phyloP scores from a whole-genome alignment of 306 rosid genomes.

The Trifolium subterraneum region DNA sequence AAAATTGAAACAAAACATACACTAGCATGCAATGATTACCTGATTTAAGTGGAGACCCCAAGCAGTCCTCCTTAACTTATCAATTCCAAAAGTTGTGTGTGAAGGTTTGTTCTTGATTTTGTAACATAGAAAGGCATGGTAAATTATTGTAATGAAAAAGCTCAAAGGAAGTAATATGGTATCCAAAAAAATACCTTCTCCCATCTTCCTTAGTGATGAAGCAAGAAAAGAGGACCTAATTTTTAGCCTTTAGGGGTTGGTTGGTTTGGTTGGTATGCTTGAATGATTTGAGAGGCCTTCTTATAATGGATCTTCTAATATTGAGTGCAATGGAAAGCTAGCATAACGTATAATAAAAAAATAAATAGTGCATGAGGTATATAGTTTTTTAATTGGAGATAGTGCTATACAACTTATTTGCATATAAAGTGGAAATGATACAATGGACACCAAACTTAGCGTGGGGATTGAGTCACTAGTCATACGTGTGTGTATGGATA shows the following conservation, averaged over 20 bases:
- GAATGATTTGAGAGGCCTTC: constrained; percentile 22
- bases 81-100: constrained; percentile 61
- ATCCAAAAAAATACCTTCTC: constrained; percentile 55
- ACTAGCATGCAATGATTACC: constrained; percentile 42
- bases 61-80: constrained; percentile 52
- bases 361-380: constrained; percentile 33
- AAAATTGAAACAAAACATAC: background rate
- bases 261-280: constrained; percentile 7
- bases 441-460: constrained; percentile 51
- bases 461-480: constrained; percentile 46
- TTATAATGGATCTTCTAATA: constrained; percentile 31
- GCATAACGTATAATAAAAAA: constrained; percentile 16
- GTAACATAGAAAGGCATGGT: constrained; percentile 76
- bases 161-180: constrained; percentile 68
- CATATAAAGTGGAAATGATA: constrained; percentile 47
- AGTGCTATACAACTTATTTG: constrained; percentile 20
- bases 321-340: constrained; percentile 5
- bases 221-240: constrained; percentile 3
- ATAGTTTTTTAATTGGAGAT: constrained; percentile 31
- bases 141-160: constrained; percentile 59
- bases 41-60: constrained; percentile 61
- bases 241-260: background rate
- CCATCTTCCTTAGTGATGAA: constrained; percentile 48
- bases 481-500: constrained; percentile 20
- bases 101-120: constrained; percentile 68